A percentile compares a stretch with the other conserved stretches of the same genome.
Conservation (phyloP, 164 flowering plant genomes). For the Sedum album region DNA sequence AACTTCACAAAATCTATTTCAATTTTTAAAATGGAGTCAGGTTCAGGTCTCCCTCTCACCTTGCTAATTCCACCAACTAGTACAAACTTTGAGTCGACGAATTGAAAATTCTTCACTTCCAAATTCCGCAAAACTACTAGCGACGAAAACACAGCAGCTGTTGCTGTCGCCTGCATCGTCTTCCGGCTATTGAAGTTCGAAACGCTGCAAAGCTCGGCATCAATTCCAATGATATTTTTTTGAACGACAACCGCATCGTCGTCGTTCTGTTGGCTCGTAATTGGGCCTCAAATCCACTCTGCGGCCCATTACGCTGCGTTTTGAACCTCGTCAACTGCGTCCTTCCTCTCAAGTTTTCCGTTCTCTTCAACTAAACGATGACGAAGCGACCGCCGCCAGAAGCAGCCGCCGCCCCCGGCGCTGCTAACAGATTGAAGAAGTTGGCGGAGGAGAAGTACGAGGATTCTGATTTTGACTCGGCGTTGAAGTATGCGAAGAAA, state of each 20-base stretch:
- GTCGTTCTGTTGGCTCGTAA: neutral
- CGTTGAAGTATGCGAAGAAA: slow-evolving; percentile 51
- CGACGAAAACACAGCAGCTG: too few species aligned
- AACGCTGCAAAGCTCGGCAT: too few species aligned
- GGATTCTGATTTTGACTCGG: slow-evolving; percentile 38
- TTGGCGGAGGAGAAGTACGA: slow-evolving; percentile 48
- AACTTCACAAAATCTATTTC: too few species aligned
- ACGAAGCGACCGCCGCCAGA: neutral
- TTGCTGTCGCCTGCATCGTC: too few species aligned
- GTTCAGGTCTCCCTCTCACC: too few species aligned
- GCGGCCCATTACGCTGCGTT: neutral
- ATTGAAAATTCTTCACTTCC: too few species aligned
- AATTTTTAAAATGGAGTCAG: too few species aligned
- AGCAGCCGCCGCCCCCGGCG: slow-evolving; percentile 15
- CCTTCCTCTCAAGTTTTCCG: neutral
- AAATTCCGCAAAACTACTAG: too few species aligned
- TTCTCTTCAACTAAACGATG: neutral
- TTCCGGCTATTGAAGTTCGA: too few species aligned
- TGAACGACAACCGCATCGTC: neutral
- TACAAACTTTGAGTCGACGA: too few species aligned
- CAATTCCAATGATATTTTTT: neutral
- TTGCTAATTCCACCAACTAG: too few species aligned
- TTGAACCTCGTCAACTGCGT: neutral
- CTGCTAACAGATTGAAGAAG: slow-evolving; percentile 39
- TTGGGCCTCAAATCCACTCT: neutral